A percentile compares a stretch with the other conserved stretches of the same genome.
These are phyloP conservation scores for Sporothrix curviconia DNA, from an alignment of 2,329 filamentous ascomycete species.

Conservation along the genomic window DNA sequence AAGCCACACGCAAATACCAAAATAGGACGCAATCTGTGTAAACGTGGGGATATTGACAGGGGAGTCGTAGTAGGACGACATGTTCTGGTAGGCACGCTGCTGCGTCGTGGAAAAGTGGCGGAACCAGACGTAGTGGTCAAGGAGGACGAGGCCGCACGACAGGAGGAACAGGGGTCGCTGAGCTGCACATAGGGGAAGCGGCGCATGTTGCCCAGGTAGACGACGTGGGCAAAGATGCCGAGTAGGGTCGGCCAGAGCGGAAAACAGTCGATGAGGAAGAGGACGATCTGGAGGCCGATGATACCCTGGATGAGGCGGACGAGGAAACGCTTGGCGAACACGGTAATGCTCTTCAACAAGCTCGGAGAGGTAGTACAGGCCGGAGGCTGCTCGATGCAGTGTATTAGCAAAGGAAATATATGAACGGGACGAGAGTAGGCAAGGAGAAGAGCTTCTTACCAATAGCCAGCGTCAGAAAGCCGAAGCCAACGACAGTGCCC, in stretches of 20 bases:
- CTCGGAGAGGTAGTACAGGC: slow-evolving; percentile 96
- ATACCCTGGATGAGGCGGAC: slow-evolving; percentile 78
- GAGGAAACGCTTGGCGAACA: slow-evolving; percentile 81
- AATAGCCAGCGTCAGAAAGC: slow-evolving; percentile 89
- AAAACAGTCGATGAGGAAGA: slow-evolving; percentile 79
- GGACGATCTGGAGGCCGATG: slow-evolving; percentile 64
- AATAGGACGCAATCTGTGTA: slow-evolving; percentile 91
- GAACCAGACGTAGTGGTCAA: slow-evolving; percentile 97
- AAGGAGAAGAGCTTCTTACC: slow-evolving; percentile 46
- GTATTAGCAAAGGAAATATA: not conserved
- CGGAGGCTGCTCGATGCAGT: no score
- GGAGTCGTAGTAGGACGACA: slow-evolving; percentile 56
- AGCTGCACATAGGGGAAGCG: slow-evolving; percentile 73
- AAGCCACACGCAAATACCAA: slow-evolving; percentile 93
- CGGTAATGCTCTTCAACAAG: slow-evolving; percentile 96
- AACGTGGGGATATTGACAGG: slow-evolving; percentile 66
- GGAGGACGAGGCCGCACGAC: slow-evolving; percentile 72
- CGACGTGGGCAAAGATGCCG: slow-evolving; percentile 70
- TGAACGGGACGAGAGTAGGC: not conserved
- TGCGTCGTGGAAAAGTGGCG: slow-evolving; percentile 71
- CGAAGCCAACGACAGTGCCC: slow-evolving; percentile 81
- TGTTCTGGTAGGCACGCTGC: slow-evolving; percentile 48
- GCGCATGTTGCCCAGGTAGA: slow-evolving; percentile 83
- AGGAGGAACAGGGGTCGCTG: slow-evolving; percentile 79
- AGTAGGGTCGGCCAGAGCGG: slow-evolving; percentile 68